Conservation (phyloP, 768 basidiomycete species). For the Amanita pallidorosea region DNA sequence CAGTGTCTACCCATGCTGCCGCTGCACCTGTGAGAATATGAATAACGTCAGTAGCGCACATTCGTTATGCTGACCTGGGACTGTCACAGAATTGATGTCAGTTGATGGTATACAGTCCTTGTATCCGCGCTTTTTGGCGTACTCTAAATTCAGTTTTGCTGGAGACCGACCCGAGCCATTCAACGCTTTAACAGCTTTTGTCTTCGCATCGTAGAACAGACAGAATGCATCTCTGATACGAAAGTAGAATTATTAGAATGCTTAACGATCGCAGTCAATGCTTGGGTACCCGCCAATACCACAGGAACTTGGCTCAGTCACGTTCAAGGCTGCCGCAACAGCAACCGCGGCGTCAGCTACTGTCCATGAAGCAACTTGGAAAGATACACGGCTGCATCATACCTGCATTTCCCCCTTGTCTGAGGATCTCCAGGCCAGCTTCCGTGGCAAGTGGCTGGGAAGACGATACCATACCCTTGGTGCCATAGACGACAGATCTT, state of each 20-base stretch:
- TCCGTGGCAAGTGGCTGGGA: slow-evolving; percentile 88
- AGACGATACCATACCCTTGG: slow-evolving; percentile 79
- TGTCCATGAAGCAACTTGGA: background rate
- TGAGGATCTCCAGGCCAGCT: slow-evolving; percentile 85
- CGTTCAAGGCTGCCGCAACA: slow-evolving; percentile 83
- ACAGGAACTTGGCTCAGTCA: slow-evolving; percentile 80
- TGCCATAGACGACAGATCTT: slow-evolving; percentile 77
- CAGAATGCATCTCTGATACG: slow-evolving; percentile 75
- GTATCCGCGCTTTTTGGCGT: slow-evolving; percentile 60
- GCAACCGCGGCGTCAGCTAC: slow-evolving; percentile 92
- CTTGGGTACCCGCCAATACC: slow-evolving; percentile 78
- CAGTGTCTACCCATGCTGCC: slow-evolving; percentile 89
- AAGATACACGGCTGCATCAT: slow-evolving; percentile 8
- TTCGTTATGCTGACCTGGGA: slow-evolving; percentile 39
- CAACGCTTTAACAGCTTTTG: slow-evolving; percentile 74
- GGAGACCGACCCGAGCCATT: slow-evolving; percentile 93
- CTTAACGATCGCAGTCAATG: slow-evolving; percentile 4
- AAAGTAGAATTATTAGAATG: slow-evolving; percentile 9
- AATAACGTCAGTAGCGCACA: background rate
- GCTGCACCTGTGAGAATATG: slow-evolving; percentile 54
- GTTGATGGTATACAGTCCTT: slow-evolving; percentile 64
- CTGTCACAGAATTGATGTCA: slow-evolving; percentile 87
- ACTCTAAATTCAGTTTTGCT: slow-evolving; percentile 63
- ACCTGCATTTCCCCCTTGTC: slow-evolving; percentile 95
- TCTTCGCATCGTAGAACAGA: slow-evolving; percentile 79